phyloP scores from a whole-genome alignment of 208 protist species.

The Trypanosoma conorhini region DNA sequence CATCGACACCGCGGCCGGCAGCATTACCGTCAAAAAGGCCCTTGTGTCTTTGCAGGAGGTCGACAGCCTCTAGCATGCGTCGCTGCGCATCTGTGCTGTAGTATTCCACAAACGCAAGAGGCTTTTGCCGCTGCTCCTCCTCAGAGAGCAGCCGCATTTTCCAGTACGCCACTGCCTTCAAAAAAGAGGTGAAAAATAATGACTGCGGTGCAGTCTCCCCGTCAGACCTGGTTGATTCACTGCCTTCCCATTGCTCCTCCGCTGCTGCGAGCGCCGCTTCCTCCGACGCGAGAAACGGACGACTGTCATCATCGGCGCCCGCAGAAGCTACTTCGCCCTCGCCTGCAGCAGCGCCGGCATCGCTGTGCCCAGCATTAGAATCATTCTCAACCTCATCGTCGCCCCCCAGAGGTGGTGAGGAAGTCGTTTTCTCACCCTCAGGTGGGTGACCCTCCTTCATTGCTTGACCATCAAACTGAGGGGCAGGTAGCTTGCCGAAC shows the following conservation, averaged over 20 bases:
- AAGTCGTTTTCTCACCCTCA: not conserved
- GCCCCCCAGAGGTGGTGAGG: not conserved
- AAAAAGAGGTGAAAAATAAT: conserved; percentile 27
- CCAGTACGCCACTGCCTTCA: conserved; percentile 36
- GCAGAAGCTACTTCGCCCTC: too few relatives aligned
- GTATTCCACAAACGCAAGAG: conserved; percentile 29
- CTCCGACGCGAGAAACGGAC: not conserved
- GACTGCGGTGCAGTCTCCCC: not conserved
- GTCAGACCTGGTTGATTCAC: not conserved
- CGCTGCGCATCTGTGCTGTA: conserved; percentile 17
- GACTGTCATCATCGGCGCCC: not conserved
- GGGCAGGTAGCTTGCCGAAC: conserved; percentile 34
- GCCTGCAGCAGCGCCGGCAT: not conserved
- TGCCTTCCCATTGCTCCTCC: not conserved
- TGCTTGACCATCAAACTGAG: not conserved
- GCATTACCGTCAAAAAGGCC: not conserved
- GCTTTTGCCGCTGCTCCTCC: conserved; percentile 16
- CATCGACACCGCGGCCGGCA: not conserved
- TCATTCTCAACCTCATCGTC: not conserved
- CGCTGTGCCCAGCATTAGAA: not conserved
- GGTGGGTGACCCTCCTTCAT: conserved; percentile 5
- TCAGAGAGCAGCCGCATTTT: conserved; percentile 14
- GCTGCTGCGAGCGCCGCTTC: not conserved
- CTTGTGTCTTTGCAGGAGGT: conserved; percentile 14
- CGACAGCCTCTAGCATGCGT: conserved; percentile 27